phyloP scores from a whole-genome alignment of 768 basidiomycete species.

The Calocybe gangraenosa region DNA sequence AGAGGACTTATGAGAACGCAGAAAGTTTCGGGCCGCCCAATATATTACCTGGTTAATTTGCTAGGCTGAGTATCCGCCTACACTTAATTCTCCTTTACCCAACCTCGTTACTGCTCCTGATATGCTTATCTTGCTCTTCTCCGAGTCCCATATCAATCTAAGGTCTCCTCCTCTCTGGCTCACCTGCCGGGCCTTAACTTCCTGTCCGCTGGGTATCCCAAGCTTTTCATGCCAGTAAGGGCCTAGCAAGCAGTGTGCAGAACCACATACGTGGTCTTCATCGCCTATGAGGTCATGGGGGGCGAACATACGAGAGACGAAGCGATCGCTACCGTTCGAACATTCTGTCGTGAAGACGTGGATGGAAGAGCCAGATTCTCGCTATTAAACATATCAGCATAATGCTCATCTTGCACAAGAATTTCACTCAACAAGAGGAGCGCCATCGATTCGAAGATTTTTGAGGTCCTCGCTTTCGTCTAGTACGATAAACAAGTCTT shows the following conservation, averaged over 20 bases:
- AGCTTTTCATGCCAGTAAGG: constrained; percentile 47
- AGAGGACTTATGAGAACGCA: too few species aligned
- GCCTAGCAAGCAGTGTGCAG: constrained; percentile 43
- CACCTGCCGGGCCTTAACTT: constrained; percentile 45
- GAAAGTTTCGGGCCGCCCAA: too few species aligned
- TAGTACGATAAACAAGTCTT: constrained; percentile 38
- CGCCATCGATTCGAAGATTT: constrained; percentile 7
- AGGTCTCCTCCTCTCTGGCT: constrained; percentile 47
- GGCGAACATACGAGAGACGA: constrained; percentile 50
- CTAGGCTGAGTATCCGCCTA: neutral
- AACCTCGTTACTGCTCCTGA: constrained; percentile 31
- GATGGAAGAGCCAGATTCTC: constrained; percentile 27
- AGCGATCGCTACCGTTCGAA: constrained; percentile 27
- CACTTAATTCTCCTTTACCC: constrained; percentile 27
- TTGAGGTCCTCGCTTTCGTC: constrained; percentile 23
- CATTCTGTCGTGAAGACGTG: constrained; percentile 37
- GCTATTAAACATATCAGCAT: constrained; percentile 15
- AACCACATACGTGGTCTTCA: constrained; percentile 54
- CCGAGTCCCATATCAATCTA: constrained; percentile 32
- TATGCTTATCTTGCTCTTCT: constrained; percentile 26
- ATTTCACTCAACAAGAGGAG: constrained; percentile 16
- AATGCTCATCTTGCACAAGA: constrained; percentile 29
- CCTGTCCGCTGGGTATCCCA: constrained; percentile 23
- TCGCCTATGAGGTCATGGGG: constrained; percentile 26
- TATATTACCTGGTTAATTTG: too few species aligned